These are phyloP conservation scores for Mortierella sp. DNA, from an alignment of 371 early-diverging fungal genomes.

Conservation along the genomic window DNA sequence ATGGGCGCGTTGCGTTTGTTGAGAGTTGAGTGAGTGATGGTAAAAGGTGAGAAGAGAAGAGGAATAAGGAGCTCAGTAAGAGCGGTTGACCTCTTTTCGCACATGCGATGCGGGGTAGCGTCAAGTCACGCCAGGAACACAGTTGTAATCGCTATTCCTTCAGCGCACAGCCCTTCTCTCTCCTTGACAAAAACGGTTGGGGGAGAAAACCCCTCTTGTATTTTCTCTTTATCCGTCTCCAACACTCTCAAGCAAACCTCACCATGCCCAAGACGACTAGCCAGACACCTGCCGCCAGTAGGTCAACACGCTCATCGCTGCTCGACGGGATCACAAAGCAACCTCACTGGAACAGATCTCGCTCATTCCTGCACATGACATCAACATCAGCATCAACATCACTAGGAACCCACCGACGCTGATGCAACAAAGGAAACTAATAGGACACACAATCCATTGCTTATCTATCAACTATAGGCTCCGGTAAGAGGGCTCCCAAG, in stretches of 20 bases:
- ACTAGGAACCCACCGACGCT: neutral
- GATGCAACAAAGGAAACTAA: neutral
- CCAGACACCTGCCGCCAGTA: constrained; percentile 26
- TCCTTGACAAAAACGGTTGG: constrained; percentile 8
- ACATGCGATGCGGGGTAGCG: constrained; percentile 9
- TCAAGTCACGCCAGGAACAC: constrained; percentile 3
- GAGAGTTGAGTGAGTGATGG: neutral
- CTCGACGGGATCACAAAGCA: neutral
- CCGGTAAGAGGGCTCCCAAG: constrained; percentile 49
- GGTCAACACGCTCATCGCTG: neutral
- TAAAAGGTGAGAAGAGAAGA: neutral
- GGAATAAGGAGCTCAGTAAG: neutral
- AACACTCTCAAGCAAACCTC: neutral
- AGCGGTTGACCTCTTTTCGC: neutral
- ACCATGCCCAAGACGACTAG: constrained; percentile 41
- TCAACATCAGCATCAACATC: neutral
- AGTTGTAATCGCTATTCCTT: neutral
- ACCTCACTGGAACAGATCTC: neutral
- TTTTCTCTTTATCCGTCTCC: neutral
- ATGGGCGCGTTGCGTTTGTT: neutral
- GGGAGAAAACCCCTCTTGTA: neutral
- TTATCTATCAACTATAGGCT: constrained; percentile 13
- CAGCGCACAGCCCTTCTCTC: constrained; percentile 4
- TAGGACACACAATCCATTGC: neutral
- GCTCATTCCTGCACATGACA: neutral